A percentile compares a stretch with the other conserved stretches of the same genome.
phyloP scores from a whole-genome alignment of 495 filamentous ascomycete species.

The Schizothecium vesticola region DNA sequence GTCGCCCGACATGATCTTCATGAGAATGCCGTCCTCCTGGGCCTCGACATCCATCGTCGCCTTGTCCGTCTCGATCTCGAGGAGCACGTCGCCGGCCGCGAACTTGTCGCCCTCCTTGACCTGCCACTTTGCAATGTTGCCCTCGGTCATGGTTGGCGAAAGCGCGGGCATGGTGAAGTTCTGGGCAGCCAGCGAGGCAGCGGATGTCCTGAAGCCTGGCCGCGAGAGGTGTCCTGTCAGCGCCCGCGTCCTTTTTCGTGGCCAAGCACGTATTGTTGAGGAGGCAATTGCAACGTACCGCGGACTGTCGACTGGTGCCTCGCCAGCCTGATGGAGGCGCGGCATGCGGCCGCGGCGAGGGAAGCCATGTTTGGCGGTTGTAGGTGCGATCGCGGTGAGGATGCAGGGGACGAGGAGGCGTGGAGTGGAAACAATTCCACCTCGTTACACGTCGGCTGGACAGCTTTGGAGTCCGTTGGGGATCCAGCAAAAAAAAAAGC shows the following conservation, averaged over 20 bases:
- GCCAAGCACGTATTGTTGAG: background rate
- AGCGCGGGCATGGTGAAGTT: conserved; percentile 85
- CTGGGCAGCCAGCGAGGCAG: conserved; percentile 57
- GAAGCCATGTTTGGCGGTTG: conserved; percentile 44
- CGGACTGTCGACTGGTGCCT: conserved; percentile 41
- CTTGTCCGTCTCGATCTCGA: conserved; percentile 87
- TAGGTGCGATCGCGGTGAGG: conserved; percentile 15
- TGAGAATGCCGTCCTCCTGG: conserved; percentile 71
- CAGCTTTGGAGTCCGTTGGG: conserved; percentile 14
- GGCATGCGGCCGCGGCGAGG: conserved; percentile 44
- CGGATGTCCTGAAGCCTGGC: conserved; percentile 58
- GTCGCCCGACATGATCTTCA: conserved; percentile 69
- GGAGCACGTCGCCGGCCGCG: conserved; percentile 69
- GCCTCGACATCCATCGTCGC: conserved; percentile 89
- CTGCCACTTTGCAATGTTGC: conserved; percentile 71
- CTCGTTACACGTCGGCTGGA: background rate
- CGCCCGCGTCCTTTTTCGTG: conserved; percentile 7
- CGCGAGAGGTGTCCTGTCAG: background rate
- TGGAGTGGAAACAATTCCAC: conserved; percentile 2
- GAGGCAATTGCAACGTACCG: conserved; percentile 35
- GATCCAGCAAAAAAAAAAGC: conserved; percentile 19
- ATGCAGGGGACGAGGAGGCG: conserved; percentile 5
- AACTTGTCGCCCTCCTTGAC: conserved; percentile 75
- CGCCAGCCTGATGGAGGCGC: conserved; percentile 44
- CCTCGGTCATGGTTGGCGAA: conserved; percentile 83